phyloP scores from a whole-genome alignment of 2,329 filamentous ascomycete genomes.

The Ustulina deusta region DNA sequence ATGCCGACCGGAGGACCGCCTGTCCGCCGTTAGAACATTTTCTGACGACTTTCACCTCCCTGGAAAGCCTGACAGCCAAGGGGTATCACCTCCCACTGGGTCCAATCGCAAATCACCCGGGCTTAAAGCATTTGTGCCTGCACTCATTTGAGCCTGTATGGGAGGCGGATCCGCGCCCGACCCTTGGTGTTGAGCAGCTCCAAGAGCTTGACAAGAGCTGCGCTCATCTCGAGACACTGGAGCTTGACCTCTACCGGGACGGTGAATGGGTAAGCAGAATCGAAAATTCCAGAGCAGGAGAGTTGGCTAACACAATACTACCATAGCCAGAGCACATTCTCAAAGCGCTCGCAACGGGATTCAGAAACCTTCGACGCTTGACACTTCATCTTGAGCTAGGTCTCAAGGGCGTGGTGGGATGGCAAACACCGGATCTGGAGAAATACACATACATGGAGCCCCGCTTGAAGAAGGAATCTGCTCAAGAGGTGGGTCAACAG shows the following conservation, averaged over 20 bases:
- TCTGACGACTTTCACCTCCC: slow-evolving; percentile 17
- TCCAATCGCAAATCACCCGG: slow-evolving; percentile 19
- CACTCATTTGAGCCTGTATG: slow-evolving; percentile 24
- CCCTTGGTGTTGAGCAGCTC: slow-evolving; percentile 15
- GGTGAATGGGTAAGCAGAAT: slow-evolving; percentile 31
- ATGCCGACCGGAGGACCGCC: not conserved
- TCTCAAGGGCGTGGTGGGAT: not conserved
- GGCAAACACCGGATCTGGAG: not conserved
- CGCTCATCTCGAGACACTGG: slow-evolving; percentile 31
- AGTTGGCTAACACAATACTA: not conserved
- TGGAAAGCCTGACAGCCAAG: slow-evolving; percentile 29
- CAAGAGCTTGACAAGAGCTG: slow-evolving; percentile 30
- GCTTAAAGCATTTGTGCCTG: slow-evolving; percentile 24
- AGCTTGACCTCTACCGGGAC: slow-evolving; percentile 29
- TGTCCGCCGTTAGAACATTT: slow-evolving; percentile 5
- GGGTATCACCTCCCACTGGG: slow-evolving; percentile 16
- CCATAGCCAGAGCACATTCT: slow-evolving; percentile 17
- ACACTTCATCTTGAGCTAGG: slow-evolving; percentile 31
- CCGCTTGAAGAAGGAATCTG: slow-evolving; percentile 18
- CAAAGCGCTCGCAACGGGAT: slow-evolving; percentile 23
- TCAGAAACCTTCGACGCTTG: slow-evolving; percentile 17
- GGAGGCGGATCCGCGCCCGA: not conserved
- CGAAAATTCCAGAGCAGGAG: not conserved
- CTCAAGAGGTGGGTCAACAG: slow-evolving; percentile 9
- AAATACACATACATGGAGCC: slow-evolving; percentile 4